Conservation (phyloP, 805 yeast species). For the Kodamaea jinghongensis region DNA sequence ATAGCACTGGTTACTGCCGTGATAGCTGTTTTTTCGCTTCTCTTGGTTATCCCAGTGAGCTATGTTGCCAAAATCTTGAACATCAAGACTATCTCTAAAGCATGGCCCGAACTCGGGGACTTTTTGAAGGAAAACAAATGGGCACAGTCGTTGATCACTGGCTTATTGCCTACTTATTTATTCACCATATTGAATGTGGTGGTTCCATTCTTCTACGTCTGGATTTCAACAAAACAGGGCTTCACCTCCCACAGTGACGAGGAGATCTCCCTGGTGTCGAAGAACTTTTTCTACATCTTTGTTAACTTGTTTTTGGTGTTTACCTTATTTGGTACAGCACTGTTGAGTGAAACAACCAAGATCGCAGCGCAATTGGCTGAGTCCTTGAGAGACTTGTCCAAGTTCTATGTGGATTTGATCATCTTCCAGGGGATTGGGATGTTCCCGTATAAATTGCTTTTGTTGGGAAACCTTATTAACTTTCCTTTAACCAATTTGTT, state of each 20-base stretch:
- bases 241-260: slow-evolving; percentile 90
- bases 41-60: slow-evolving; percentile 79
- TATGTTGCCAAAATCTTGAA: slow-evolving; percentile 82
- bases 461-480: slow-evolving; percentile 73
- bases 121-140: slow-evolving; percentile 61
- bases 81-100: slow-evolving; percentile 68
- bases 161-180: slow-evolving; percentile 85
- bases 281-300: slow-evolving; percentile 91
- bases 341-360: slow-evolving; percentile 84
- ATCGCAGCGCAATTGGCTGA: slow-evolving; percentile 84
- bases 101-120: slow-evolving; percentile 81
- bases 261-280: slow-evolving; percentile 83
- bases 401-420: slow-evolving; percentile 86
- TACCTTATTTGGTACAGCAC: slow-evolving; percentile 90
- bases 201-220: slow-evolving; percentile 83
- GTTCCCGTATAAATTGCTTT: slow-evolving; percentile 81
- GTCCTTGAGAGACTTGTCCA: slow-evolving; percentile 72
- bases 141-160: slow-evolving; percentile 80
- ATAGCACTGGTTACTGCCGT: slow-evolving; percentile 61
- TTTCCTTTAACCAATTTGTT: slow-evolving; percentile 56
- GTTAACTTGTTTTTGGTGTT: slow-evolving; percentile 91
- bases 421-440: slow-evolving; percentile 83
- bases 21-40: slow-evolving; percentile 66
- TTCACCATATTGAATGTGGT: slow-evolving; percentile 80
- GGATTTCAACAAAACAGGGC: slow-evolving; percentile 82